phyloP scores from a whole-genome alignment of 2,329 filamentous ascomycete genomes.

The Claviceps sp. region DNA sequence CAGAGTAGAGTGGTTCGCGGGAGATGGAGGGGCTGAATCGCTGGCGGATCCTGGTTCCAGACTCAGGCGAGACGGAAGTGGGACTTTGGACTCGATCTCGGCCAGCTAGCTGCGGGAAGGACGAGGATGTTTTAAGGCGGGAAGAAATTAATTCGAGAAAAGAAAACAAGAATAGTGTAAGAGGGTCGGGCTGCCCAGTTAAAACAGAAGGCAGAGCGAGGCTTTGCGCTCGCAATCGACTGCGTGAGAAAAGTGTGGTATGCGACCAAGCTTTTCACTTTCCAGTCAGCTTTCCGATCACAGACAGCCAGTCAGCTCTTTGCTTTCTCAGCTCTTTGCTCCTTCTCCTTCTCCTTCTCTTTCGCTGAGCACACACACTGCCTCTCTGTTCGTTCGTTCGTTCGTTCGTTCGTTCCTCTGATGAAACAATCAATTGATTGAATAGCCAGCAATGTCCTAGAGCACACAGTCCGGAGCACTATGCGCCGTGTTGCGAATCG shows the following conservation, averaged over 20 bases:
- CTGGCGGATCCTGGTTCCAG: conserved; percentile 2
- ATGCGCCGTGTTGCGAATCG: conserved; percentile 1
- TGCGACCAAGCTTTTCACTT: no score
- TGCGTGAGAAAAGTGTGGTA: no score
- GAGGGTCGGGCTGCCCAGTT: background rate
- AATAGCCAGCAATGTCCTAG: background rate
- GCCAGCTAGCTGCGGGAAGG: background rate
- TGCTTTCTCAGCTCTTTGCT: no score
- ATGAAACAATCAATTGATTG: background rate
- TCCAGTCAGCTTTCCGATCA: no score
- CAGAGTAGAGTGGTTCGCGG: background rate
- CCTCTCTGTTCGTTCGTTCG: background rate
- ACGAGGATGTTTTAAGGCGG: background rate
- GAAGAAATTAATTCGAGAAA: background rate
- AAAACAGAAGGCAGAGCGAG: no score
- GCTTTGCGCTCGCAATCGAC: no score
- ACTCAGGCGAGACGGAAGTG: conserved; percentile 3
- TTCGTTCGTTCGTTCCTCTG: no score
- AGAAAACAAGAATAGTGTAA: background rate
- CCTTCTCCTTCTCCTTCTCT: no score
- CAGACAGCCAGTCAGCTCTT: no score
- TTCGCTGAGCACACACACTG: no score
- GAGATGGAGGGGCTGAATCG: conserved; percentile 2
- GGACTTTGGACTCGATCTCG: background rate
- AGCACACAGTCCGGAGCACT: background rate